Percentiles rank a stretch among this genome's conserved stretches.
These are phyloP conservation scores for Ophiostoma populinum DNA, from an alignment of 2,329 filamentous ascomycete genomes.

Conservation along the genomic window DNA sequence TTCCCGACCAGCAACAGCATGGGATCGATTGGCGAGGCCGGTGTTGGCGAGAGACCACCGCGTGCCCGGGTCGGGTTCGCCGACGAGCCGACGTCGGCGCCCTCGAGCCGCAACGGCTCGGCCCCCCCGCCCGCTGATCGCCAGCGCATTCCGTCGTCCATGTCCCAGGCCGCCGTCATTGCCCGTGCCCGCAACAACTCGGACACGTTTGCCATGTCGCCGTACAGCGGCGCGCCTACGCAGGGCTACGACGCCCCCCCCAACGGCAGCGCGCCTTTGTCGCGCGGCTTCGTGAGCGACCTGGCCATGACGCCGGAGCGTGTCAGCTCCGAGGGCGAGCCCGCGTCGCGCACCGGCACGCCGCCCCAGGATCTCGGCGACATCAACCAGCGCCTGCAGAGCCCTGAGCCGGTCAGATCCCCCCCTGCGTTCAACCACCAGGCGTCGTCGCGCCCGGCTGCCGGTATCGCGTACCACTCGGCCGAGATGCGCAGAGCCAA, in stretches of 20 bases:
- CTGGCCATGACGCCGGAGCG: slow-evolving; percentile 31
- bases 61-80: slow-evolving; percentile 36
- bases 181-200: slow-evolving; percentile 30
- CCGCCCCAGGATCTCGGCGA: slow-evolving; percentile 32
- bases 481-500: slow-evolving; percentile 66
- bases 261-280: neutral
- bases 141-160: slow-evolving; percentile 19
- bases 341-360: slow-evolving; percentile 16
- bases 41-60: neutral
- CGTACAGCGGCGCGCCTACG: no score
- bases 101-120: slow-evolving; percentile 29
- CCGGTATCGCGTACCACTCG: slow-evolving; percentile 49
- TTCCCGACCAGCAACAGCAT: slow-evolving; percentile 10
- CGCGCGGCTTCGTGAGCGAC: slow-evolving; percentile 24
- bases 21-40: slow-evolving; percentile 7
- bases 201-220: slow-evolving; percentile 23
- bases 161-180: slow-evolving; percentile 15
- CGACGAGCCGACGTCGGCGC: slow-evolving; percentile 29
- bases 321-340: slow-evolving; percentile 40
- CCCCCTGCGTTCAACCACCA: slow-evolving; percentile 69
- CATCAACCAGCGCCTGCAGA: slow-evolving; percentile 35
- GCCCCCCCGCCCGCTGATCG: slow-evolving; percentile 27
- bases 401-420: slow-evolving; percentile 58
- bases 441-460: slow-evolving; percentile 51
- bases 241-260: no score